These are phyloP conservation scores for Populus alba DNA, from an alignment of 345 rosid genomes.

Conservation along the genomic window DNA sequence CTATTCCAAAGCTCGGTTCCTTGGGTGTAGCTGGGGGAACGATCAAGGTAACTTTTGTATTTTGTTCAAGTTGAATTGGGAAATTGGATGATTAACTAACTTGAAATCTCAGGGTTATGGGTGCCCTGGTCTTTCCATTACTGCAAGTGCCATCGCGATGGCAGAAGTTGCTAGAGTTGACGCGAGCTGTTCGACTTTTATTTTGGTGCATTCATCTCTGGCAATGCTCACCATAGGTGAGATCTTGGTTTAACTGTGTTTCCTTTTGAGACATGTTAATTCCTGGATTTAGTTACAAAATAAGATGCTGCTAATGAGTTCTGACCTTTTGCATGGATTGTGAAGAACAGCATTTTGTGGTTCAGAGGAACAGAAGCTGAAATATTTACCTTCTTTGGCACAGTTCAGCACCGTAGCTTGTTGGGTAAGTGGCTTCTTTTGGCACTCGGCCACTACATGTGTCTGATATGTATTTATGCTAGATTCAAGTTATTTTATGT, in stretches of 20 bases:
- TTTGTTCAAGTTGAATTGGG: not conserved
- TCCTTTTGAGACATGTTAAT: not conserved
- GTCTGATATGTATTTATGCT: slow-evolving; percentile 1
- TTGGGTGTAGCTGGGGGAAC: slow-evolving; percentile 74
- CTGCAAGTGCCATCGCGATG: slow-evolving; percentile 57
- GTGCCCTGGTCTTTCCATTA: slow-evolving; percentile 82
- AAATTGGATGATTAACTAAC: slow-evolving; percentile 20
- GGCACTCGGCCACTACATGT: not conserved
- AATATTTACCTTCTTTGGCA: slow-evolving; percentile 84
- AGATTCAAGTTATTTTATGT: slow-evolving; percentile 15
- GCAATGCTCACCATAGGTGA: slow-evolving; percentile 97
- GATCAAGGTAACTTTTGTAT: slow-evolving; percentile 58
- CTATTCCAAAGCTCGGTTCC: slow-evolving; percentile 71
- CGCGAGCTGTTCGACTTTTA: slow-evolving; percentile 88
- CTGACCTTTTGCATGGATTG: slow-evolving; percentile 6
- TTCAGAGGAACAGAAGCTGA: slow-evolving; percentile 82
- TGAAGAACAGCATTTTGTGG: slow-evolving; percentile 79
- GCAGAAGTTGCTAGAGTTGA: slow-evolving; percentile 96
- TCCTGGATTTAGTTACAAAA: not conserved
- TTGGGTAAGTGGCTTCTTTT: slow-evolving; percentile 60
- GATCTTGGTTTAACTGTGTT: slow-evolving; percentile 18
- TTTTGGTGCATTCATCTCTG: slow-evolving; percentile 82
- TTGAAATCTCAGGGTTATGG: slow-evolving; percentile 70
- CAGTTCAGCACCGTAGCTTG: slow-evolving; percentile 61
- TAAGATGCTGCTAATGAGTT: not conserved